These are phyloP conservation scores for Phanerochaete sordida DNA, from an alignment of 768 basidiomycete genomes.

Conservation along the genomic window DNA sequence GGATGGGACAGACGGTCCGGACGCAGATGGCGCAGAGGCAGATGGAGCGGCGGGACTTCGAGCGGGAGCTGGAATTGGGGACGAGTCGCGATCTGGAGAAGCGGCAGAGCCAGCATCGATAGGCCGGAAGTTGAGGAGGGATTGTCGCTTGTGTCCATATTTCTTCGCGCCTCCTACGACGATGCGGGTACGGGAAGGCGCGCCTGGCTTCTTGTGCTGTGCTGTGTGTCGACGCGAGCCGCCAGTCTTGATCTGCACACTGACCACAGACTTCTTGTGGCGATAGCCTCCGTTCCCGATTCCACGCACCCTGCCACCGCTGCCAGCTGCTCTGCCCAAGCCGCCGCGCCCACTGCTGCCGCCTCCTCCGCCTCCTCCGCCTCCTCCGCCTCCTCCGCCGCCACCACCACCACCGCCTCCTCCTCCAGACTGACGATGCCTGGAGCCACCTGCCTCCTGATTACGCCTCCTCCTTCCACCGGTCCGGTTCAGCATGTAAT, in stretches of 20 bases:
- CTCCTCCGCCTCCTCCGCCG: constrained; percentile 11
- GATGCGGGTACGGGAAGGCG: constrained; percentile 21
- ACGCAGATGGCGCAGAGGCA: constrained; percentile 12
- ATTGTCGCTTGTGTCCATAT: constrained; percentile 16
- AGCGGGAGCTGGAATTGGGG: neutral
- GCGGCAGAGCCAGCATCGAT: neutral
- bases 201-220: neutral
- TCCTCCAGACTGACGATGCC: constrained; percentile 7
- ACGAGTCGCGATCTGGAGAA: neutral
- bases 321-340: neutral
- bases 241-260: neutral
- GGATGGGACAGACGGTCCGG: neutral
- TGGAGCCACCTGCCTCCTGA: neutral
- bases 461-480: neutral
- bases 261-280: neutral
- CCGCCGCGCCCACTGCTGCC: constrained; percentile 16
- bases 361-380: neutral
- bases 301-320: too few species aligned
- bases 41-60: neutral
- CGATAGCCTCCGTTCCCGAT: neutral
- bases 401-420: constrained; percentile 10
- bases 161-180: constrained; percentile 22
- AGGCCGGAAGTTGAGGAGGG: constrained; percentile 5
- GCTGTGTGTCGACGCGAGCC: neutral
- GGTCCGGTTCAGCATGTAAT: constrained; percentile 53